Evolutionary conservation across 352 stramenopile species (phyloP), one percentile per base, ranked within the genome.

Genomic region (Albugo candida): DNA sequence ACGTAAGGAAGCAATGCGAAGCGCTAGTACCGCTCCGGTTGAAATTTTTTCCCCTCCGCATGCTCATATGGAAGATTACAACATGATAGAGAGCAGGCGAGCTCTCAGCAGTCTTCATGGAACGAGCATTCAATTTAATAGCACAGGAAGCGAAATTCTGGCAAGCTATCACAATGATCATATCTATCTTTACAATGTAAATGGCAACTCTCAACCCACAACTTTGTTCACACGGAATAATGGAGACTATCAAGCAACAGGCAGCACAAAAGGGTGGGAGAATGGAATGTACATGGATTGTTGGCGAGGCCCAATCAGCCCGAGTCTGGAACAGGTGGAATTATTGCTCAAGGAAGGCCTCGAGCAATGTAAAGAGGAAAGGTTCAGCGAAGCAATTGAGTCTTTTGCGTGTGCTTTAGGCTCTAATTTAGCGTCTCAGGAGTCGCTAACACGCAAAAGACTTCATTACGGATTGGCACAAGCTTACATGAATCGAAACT

Each of bases 101-200:
- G 61, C 54, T 17, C 64, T 84, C 42, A 65, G 79, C 11, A 64
- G 72, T 44, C 64, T 61, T 5, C 72, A 89, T 47, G 70, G 74
- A 13, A 89, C 77, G 17, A 87, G 74, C 48, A 81, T 89, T 48
- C 72, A 80, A 51, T 89, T 85, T 51, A 85, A 59, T 45, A 70
- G 50, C 45, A 64, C 85, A 36, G 77, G 77, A 13, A 54, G 61
- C 0, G 61, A 87, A 40, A 54, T 89, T 13, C 60, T 89, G 13
- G 64, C 73, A 10, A 87, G 83, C 52, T 89, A 89, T 44, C 77
- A 89, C 56, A 84, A 79, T 47, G 77, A 89, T 41, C 72, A 89
- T 37, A 85, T 89, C 50, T 89, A 89, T 42, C 41, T 86, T 40
- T 89, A 84, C 48, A 60, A 68, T 40, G 65, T 83, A 13, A 61